Evolutionary conservation across 257 asterid species (phyloP), one percentile per base, ranked within the genome.

Genomic region (Solanum bulbocastanum): DNA sequence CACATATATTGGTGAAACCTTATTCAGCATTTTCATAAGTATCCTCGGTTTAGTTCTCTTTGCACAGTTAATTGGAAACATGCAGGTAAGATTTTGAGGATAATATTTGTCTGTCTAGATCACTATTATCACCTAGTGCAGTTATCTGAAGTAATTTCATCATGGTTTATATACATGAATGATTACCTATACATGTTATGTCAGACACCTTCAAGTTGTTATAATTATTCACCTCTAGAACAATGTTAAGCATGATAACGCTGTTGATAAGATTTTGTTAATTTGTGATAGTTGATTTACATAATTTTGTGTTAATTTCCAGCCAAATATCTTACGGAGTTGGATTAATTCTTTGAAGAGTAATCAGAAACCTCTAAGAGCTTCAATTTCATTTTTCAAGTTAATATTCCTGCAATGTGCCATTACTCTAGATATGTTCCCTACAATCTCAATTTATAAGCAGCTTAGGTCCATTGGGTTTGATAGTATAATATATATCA

Each of bases 41-140:
- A 91, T 97, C 85, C 90, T 91, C n/a, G 99, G 99, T 15, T 91
- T 97, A 85, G 86, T 97, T 89, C 93, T 97, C 12, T 97, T 94
- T 68, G 98, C 99, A 3, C 98, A 93, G 90, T 76, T 97, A 89
- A 97, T 97, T 32, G 99, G 99, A 40, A 94, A 97, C 91, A 95
- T 97, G 96, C 99, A 97, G 98, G 99, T 97, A 89, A 30, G 49
- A 65, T 35, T 82, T 82, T 81, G 85, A 46, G 27, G 68, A 46
- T 46, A 30, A 81, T 30, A 81, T 76, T 76, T 46, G 42, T 46
- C 85, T 16, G 42, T 27, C 30, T 81, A 10, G 68, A 81, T 46
- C 30, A 46, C 10, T 46, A 30, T 49, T 46, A 81, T 81, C 42
- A 81, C 6, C 40, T 81, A 9, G 42, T 81, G 85, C 68, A 46